Conservation (phyloP, 2,329 filamentous ascomycete genomes). For the Penicillium sp. region DNA sequence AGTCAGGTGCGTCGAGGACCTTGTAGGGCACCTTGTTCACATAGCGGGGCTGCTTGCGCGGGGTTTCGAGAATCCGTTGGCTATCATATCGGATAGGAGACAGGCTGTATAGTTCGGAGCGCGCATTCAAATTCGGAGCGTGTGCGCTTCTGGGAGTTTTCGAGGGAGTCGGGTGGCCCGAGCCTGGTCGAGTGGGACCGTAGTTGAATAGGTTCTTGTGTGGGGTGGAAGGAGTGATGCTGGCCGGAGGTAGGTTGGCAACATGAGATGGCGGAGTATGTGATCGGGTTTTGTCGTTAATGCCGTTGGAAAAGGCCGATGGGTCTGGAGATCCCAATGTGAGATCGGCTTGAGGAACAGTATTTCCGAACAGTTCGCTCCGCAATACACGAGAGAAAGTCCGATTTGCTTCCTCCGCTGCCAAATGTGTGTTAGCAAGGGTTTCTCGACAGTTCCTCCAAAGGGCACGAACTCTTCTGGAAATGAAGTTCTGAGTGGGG, state of each 20-base stretch:
- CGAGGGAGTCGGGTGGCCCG: slow-evolving; percentile 84
- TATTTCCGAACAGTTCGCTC: slow-evolving; percentile 88
- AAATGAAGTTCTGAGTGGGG: slow-evolving; percentile 92
- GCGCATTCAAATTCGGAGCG: slow-evolving; percentile 84
- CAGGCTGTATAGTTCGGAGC: slow-evolving; percentile 91
- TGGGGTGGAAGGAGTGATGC: slow-evolving; percentile 88
- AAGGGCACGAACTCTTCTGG: slow-evolving; percentile 73
- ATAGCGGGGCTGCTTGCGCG: slow-evolving; percentile 82
- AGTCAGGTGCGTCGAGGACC: slow-evolving; percentile 91
- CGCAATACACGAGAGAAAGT: slow-evolving; percentile 88
- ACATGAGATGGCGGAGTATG: slow-evolving; percentile 78
- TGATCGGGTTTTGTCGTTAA: slow-evolving; percentile 71
- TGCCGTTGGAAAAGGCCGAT: slow-evolving; percentile 49
- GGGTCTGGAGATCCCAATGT: slow-evolving; percentile 66
- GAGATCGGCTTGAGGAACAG: slow-evolving; percentile 79
- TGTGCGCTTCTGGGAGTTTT: slow-evolving; percentile 87
- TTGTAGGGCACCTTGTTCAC: slow-evolving; percentile 98
- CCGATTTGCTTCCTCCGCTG: slow-evolving; percentile 90
- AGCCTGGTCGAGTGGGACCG: slow-evolving; percentile 73
- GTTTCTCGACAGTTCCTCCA: slow-evolving; percentile 8
- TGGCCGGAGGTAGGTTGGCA: slow-evolving; percentile 68
- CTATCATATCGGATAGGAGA: slow-evolving; percentile 92
- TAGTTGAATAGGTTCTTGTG: slow-evolving; percentile 98
- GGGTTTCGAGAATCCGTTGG: slow-evolving; percentile 90
- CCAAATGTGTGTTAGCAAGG: slow-evolving; percentile 18